Conservation (phyloP, 805 yeast species). For the Metschnikowia cerradonensis region DNA sequence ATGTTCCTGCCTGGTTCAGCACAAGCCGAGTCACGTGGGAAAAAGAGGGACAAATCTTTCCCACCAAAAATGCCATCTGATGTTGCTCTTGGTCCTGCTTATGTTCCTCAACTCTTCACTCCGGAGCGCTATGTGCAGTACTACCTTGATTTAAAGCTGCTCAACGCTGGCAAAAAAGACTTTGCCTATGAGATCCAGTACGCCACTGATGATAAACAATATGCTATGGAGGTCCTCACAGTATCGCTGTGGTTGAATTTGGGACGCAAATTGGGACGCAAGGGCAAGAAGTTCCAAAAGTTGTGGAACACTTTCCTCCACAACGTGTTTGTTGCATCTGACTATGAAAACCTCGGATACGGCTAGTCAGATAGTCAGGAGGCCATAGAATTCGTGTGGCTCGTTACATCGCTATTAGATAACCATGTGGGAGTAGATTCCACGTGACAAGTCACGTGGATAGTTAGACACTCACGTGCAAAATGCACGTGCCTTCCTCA, state of each 20-base stretch:
- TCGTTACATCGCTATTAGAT: too few relatives aligned
- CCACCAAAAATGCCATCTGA: constrained; percentile 56
- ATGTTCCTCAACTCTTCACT: constrained; percentile 62
- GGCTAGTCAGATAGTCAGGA: constrained; percentile 22
- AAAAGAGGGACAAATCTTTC: constrained; percentile 53
- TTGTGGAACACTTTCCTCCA: constrained; percentile 56
- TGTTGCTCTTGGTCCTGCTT: constrained; percentile 70
- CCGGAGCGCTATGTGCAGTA: constrained; percentile 74
- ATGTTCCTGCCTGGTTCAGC: too few relatives aligned
- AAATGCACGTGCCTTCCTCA: too few relatives aligned
- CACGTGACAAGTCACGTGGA: neutral
- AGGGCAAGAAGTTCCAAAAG: constrained; percentile 1
- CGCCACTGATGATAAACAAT: constrained; percentile 58
- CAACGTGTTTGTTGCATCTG: constrained; percentile 61
- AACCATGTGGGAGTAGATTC: too few relatives aligned
- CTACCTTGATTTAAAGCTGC: constrained; percentile 55
- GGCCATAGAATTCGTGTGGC: too few relatives aligned
- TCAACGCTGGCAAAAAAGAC: constrained; percentile 42
- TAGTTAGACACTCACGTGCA: too few relatives aligned
- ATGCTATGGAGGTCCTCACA: constrained; percentile 49
- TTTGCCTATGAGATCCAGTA: constrained; percentile 67
- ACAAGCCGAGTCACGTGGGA: neutral
- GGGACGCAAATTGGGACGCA: constrained; percentile 49
- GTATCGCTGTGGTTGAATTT: constrained; percentile 61
- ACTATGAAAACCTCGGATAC: constrained; percentile 52